phyloP scores from a whole-genome alignment of 768 basidiomycete species.

The Gymnopilus dilepis region DNA sequence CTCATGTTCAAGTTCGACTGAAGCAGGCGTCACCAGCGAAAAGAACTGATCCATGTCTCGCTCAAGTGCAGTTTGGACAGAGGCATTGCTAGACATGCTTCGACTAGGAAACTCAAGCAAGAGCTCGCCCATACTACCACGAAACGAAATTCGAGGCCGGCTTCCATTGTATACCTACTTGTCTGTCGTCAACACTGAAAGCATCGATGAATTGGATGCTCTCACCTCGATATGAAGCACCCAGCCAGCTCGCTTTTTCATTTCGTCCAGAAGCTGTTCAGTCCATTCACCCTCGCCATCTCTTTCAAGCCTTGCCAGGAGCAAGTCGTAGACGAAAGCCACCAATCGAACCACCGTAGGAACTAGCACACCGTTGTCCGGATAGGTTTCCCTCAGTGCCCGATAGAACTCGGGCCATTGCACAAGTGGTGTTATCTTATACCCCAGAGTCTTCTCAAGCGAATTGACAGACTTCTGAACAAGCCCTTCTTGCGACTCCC shows the following conservation, averaged over 20 bases:
- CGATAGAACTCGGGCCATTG: constrained; percentile 41
- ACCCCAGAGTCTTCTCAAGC: constrained; percentile 38
- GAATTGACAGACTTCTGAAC: constrained; percentile 32
- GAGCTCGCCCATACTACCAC: constrained; percentile 32
- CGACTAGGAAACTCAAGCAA: constrained; percentile 38
- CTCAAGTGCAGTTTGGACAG: constrained; percentile 37
- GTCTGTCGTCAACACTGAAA: not conserved
- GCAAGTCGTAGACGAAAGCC: constrained; percentile 40
- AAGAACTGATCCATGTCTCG: constrained; percentile 41
- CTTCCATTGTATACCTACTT: constrained; percentile 24
- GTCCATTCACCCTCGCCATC: constrained; percentile 40
- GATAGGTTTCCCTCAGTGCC: constrained; percentile 34
- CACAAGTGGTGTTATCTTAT: constrained; percentile 37
- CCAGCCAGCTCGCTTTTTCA: constrained; percentile 28
- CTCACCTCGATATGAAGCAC: constrained; percentile 36
- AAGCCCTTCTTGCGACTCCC: constrained; percentile 37
- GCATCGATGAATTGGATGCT: not conserved
- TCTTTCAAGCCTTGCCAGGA: constrained; percentile 40
- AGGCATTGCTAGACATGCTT: constrained; percentile 30
- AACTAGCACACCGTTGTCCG: constrained; percentile 39
- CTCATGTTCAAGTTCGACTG: constrained; percentile 23
- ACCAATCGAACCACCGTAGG: constrained; percentile 38
- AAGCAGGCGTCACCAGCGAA: not conserved
- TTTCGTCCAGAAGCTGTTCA: constrained; percentile 34
- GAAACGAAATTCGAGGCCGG: constrained; percentile 36